These are phyloP conservation scores for Sporothrix protearum DNA, from an alignment of 2,329 filamentous ascomycete species.

Conservation along the genomic window DNA sequence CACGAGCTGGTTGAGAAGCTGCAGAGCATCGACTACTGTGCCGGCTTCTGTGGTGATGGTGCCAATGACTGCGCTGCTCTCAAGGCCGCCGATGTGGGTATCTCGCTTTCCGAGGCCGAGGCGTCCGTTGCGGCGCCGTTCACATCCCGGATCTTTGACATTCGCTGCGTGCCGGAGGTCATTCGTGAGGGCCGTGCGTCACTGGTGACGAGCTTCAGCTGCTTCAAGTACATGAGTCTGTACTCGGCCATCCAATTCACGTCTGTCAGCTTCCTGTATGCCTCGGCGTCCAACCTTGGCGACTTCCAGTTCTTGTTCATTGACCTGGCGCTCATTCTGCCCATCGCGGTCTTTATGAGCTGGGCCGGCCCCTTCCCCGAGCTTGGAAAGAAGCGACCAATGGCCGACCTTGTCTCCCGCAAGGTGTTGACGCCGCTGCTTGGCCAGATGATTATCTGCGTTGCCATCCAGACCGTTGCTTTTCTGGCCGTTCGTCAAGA, in stretches of 20 bases:
- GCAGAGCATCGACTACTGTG: slow-evolving; percentile 92
- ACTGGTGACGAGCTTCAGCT: slow-evolving; percentile 97
- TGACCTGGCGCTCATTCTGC: slow-evolving; percentile 85
- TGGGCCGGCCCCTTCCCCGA: slow-evolving; percentile 82
- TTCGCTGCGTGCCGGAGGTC: slow-evolving; percentile 88
- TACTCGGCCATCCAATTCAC: slow-evolving; percentile 99
- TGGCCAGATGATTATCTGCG: slow-evolving; percentile 80
- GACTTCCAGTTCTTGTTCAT: slow-evolving; percentile 98
- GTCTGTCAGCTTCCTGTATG: slow-evolving; percentile 93
- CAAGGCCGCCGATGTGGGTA: slow-evolving; percentile 95
- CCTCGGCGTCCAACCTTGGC: slow-evolving; percentile 86
- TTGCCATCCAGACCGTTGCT: slow-evolving; percentile 69
- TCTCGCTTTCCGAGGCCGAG: slow-evolving; percentile 94
- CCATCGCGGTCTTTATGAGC: slow-evolving; percentile 98
- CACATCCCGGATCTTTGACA: slow-evolving; percentile 92
- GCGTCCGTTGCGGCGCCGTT: slow-evolving; percentile 98
- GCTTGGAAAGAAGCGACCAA: slow-evolving; percentile 80
- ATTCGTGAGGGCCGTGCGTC: slow-evolving; percentile 92
- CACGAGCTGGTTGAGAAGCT: slow-evolving; percentile 96
- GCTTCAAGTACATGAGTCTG: slow-evolving; percentile 99
- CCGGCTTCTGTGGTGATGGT: slow-evolving; percentile 94
- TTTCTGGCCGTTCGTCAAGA: slow-evolving; percentile 74
- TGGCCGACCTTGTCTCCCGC: slow-evolving; percentile 83
- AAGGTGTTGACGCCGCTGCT: slow-evolving; percentile 88
- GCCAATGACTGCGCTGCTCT: slow-evolving; percentile 96